Base-by-base conservation (phyloP, 805 yeast genomes). In the Kodamaea nitidulidarum region DNA sequence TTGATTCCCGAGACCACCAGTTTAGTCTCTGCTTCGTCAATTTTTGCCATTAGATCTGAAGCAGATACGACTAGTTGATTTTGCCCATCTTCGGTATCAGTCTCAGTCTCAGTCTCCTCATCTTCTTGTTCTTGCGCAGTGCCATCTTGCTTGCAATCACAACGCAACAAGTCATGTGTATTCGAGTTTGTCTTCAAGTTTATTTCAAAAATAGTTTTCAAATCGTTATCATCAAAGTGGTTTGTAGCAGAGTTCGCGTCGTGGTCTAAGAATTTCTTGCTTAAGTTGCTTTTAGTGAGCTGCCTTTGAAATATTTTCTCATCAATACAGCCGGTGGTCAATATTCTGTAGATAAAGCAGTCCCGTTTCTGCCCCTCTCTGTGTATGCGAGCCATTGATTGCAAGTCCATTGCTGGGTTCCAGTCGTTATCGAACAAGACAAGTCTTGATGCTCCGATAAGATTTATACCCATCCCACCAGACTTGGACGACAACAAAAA, bases 271-370 rank as follows among this genome's bases (percentile, higher is more conserved):
- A 91, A 83, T 47, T 78, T 79, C 45, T 81, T 81, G 35, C 96
- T 84, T 36, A 91, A 62, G 38, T 82, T 88, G 40, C 68, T 77
- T 58, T 93, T 93, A 70, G 87, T 81, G 39, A 90, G 64, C 58
- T 93, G 98, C 14, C 98, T 68, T 56, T 93, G 98, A 44, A 84
- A 81, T 3, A 93, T 90, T 62, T 90, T 91, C 56, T 93, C 98
- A 56, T 93, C 98, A 25, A 88, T 84, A 40, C 90, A 80, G 0
- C 98, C 98, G 0, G 95, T 80, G 0, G 95, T 84, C 31, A 93
- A 62, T 14, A 93, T 60, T 48, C 98, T 71, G 55, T 93, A 93
- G 21, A 91, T 80, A 54, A 67, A 82, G 8, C 88, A 93, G 0
- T 87, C 87, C 34, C 63, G 73, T 35, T 62, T 75, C 56, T 93